These are phyloP conservation scores for Clonostachys chloroleuca DNA, from an alignment of 2,329 filamentous ascomycete species.

Conservation along the genomic window DNA sequence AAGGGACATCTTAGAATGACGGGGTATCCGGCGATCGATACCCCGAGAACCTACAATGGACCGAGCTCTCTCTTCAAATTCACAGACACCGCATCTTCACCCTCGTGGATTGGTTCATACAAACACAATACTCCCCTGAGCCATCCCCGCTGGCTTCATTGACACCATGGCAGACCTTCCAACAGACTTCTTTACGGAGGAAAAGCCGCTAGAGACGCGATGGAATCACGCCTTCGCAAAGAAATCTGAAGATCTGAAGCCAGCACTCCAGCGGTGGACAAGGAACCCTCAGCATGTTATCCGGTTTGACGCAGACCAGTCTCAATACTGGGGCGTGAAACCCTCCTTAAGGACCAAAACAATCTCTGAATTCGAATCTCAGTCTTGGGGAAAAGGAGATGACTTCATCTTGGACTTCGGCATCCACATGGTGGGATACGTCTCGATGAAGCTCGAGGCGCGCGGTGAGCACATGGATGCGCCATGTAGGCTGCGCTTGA, in stretches of 20 bases:
- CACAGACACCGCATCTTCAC: too few relatives aligned
- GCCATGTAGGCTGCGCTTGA: constrained; percentile 22
- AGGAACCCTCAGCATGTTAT: constrained; percentile 9
- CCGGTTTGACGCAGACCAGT: constrained; percentile 10
- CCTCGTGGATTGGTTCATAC: too few relatives aligned
- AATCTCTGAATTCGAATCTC: neutral
- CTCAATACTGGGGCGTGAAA: constrained; percentile 12
- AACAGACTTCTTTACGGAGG: too few relatives aligned
- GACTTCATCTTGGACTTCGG: constrained; percentile 24
- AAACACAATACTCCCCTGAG: too few relatives aligned
- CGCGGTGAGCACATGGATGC: constrained; percentile 24
- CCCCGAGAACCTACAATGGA: too few relatives aligned
- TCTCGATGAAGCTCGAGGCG: constrained; percentile 18
- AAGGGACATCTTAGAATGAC: too few relatives aligned
- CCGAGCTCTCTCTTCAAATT: too few relatives aligned
- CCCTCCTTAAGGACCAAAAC: neutral
- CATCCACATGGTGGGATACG: constrained; percentile 21
- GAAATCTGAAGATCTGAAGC: constrained; percentile 4
- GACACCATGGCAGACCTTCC: too few relatives aligned
- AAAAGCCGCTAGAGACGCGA: neutral
- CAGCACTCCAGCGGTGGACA: constrained; percentile 7
- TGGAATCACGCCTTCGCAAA: constrained; percentile 1
- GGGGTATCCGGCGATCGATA: too few relatives aligned
- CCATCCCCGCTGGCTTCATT: too few relatives aligned
- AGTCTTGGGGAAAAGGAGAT: constrained; percentile 15